A percentile compares a stretch with the other conserved stretches of the same genome.
These are phyloP conservation scores for Candida koratica DNA, from an alignment of 805 yeast species.

Conservation along the genomic window DNA sequence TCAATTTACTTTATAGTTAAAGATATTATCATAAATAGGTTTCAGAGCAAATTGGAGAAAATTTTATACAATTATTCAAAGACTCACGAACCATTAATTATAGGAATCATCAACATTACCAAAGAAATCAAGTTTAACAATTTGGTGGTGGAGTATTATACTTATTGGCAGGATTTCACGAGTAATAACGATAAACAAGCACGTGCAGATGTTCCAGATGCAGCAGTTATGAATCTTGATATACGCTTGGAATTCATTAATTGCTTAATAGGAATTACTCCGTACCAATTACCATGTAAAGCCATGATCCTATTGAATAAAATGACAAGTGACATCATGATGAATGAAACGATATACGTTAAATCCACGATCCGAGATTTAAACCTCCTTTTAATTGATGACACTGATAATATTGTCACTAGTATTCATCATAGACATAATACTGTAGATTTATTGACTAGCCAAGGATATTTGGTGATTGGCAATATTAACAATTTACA, in stretches of 20 bases:
- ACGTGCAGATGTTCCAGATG: background rate
- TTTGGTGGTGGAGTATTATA: slow-evolving; percentile 10
- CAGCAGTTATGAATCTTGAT: slow-evolving; percentile 15
- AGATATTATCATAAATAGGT: slow-evolving; percentile 18
- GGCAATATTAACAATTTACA: slow-evolving; percentile 43
- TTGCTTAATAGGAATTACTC: slow-evolving; percentile 58
- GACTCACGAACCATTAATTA: slow-evolving; percentile 9
- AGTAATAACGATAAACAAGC: too few relatives aligned
- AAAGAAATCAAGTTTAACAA: slow-evolving; percentile 10
- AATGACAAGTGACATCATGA: slow-evolving; percentile 50
- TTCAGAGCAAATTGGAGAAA: slow-evolving; percentile 7
- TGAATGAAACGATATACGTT: slow-evolving; percentile 30
- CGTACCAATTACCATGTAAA: slow-evolving; percentile 56
- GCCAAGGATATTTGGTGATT: slow-evolving; percentile 49
- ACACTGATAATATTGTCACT: slow-evolving; percentile 22
- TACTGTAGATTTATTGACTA: background rate
- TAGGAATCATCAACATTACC: slow-evolving; percentile 7
- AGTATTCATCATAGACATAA: background rate
- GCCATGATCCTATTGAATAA: slow-evolving; percentile 48
- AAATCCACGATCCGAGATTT: slow-evolving; percentile 49
- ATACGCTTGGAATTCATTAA: slow-evolving; percentile 42
- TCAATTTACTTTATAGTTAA: slow-evolving; percentile 23
- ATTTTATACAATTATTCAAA: slow-evolving; percentile 23
- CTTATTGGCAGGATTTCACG: slow-evolving; percentile 15
- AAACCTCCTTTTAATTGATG: slow-evolving; percentile 62